These are phyloP conservation scores for Kuraishia borneana DNA, from an alignment of 805 yeast genomes.

Conservation along the genomic window DNA sequence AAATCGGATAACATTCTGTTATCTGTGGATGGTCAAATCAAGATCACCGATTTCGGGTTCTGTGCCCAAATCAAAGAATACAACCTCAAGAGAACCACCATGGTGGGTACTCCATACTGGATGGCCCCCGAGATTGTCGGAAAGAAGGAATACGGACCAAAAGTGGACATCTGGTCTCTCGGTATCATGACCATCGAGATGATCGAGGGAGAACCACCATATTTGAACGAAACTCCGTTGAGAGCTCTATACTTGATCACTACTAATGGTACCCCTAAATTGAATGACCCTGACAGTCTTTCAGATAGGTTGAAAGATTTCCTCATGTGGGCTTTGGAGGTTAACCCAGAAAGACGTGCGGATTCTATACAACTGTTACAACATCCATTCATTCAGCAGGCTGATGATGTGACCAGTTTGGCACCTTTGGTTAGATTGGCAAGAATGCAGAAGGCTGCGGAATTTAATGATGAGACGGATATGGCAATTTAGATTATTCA, in stretches of 20 bases:
- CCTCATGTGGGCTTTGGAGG: slow-evolving; percentile 69
- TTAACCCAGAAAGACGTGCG: slow-evolving; percentile 72
- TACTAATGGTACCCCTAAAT: slow-evolving; percentile 77
- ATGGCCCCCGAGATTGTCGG: slow-evolving; percentile 85
- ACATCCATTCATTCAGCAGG: slow-evolving; percentile 52
- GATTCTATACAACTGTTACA: slow-evolving; percentile 62
- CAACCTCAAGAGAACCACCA: slow-evolving; percentile 64
- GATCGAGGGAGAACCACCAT: slow-evolving; percentile 84
- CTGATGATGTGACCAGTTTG: slow-evolving; percentile 50
- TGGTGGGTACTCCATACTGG: slow-evolving; percentile 89
- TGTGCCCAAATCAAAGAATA: slow-evolving; percentile 74
- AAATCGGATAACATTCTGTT: slow-evolving; percentile 88
- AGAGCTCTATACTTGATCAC: slow-evolving; percentile 69
- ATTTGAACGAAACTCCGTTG: slow-evolving; percentile 68
- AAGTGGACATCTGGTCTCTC: slow-evolving; percentile 74
- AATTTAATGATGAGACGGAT: slow-evolving; percentile 14
- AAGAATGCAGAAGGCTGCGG: slow-evolving; percentile 44
- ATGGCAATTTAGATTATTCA: background rate
- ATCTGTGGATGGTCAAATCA: slow-evolving; percentile 77
- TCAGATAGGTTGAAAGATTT: slow-evolving; percentile 58
- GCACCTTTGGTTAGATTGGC: slow-evolving; percentile 72
- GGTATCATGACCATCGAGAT: slow-evolving; percentile 83
- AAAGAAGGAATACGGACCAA: slow-evolving; percentile 71
- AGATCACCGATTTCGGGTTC: slow-evolving; percentile 75
- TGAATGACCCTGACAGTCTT: slow-evolving; percentile 74